Base-by-base conservation (phyloP, 768 basidiomycete species). In the Termitomyces sp. region DNA sequence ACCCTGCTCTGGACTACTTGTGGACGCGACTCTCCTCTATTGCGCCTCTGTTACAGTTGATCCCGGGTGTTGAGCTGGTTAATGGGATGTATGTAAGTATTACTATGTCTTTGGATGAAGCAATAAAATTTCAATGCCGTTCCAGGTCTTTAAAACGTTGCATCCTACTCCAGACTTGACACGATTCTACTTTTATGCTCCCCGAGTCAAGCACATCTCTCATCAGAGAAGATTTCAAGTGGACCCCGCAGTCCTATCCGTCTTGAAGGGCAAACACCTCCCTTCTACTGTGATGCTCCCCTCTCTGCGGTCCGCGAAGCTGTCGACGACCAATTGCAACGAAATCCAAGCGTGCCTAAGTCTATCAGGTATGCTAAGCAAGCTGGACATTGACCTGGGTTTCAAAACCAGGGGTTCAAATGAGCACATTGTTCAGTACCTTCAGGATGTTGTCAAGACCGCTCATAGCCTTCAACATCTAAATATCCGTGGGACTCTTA, bases 1-100 rank as follows among this genome's bases (percentile, higher is more conserved):
- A 76, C 33, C 80, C 80, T 32, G 78, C 80, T 16, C 58, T 82
- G 16, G 79, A 83, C 64, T 62, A 68, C 32, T 57, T 80, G 16
- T 83, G 80, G 80, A 62, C 67, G 57, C 69, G 69, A 33, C 65
- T 82, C 24, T 61, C 71, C 28, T 79, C 77, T 24, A 65, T 76
- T 16, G 61, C 61, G 20, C 80, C 80, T 33, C 63, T 82, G 35
- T 63, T 82, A 5, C 63, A 69, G 44, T 68, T 82, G 45, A 68
- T 77, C 14, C 70, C 75, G 5, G 67, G 67, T 6, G 36, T 75
- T 24, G 52, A 58, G 14, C 48, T 65, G 4, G 58, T 63, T 6
- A 63, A 70, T 54, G 72, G 70, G 18, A 61, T 67, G 54, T 74
- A 72, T 64, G 76, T 78, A 64, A 53, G 76, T 66, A 16, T 35